Conservation (phyloP, 1,284 basidiomycete species). For the Cutaneotrichosporon mucoides region DNA sequence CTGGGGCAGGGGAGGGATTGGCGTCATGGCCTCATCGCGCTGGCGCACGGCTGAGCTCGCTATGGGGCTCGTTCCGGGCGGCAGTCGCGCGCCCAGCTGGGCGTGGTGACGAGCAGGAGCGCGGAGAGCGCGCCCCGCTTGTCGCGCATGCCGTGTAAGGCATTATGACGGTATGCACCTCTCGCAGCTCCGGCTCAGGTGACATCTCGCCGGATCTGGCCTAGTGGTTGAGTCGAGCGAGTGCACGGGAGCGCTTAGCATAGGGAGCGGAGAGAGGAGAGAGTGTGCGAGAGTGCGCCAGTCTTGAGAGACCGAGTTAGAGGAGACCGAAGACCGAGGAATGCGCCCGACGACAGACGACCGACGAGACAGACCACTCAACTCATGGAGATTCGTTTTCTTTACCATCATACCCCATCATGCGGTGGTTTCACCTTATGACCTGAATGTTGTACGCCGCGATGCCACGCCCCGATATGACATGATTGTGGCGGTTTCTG, state of each 20-base stretch:
- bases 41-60: not conserved
- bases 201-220: too few species aligned
- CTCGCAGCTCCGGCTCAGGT: too few species aligned
- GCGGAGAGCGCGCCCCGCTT: not conserved
- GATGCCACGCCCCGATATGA: conserved; percentile 1
- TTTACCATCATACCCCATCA: not conserved
- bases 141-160: not conserved
- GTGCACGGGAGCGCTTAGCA: too few species aligned
- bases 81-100: not conserved
- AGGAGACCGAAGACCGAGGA: too few species aligned
- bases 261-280: too few species aligned
- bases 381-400: not conserved
- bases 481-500: not conserved
- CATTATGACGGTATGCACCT: not conserved
- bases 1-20: not conserved
- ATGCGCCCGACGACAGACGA: not conserved
- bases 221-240: too few species aligned
- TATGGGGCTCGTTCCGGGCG: not conserved
- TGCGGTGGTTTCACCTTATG: not conserved
- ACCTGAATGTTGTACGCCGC: not conserved
- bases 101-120: not conserved
- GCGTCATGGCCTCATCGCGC: conserved; percentile 5
- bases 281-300: too few species aligned
- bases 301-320: too few species aligned
- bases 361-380: not conserved